Evolutionary conservation across 805 yeast species (phyloP).

Genomic region (Hyphopichia homilentoma): DNA sequence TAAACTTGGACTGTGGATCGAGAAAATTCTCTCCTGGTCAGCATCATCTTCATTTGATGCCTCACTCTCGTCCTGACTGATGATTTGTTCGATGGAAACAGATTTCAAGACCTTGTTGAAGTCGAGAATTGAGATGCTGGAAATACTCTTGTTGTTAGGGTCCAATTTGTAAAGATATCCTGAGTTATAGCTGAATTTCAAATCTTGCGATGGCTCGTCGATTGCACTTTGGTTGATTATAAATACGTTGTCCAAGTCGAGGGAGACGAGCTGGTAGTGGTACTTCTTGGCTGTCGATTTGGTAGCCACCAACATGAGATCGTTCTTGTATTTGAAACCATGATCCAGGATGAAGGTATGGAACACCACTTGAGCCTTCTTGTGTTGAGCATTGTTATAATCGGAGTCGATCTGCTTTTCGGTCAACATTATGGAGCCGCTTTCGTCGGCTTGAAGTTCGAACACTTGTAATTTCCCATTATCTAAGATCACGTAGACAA

Average conservation of each 20-base stretch:
- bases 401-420: slow-evolving; percentile 6
- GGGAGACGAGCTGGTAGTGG: slow-evolving; percentile 21
- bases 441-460: too few species aligned
- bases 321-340: slow-evolving; percentile 9
- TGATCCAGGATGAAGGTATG: slow-evolving; percentile 22
- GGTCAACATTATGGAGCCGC: slow-evolving; percentile 11
- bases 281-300: slow-evolving; percentile 7
- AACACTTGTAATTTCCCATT: slow-evolving; percentile 15
- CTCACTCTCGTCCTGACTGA: slow-evolving; percentile 5
- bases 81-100: slow-evolving; percentile 16
- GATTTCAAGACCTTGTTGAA: slow-evolving; percentile 15
- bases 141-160: slow-evolving; percentile 10
- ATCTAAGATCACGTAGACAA: slow-evolving; percentile 21
- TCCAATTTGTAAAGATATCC: slow-evolving; percentile 25
- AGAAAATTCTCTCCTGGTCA: slow-evolving; percentile 9
- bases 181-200: slow-evolving; percentile 18
- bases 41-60: slow-evolving; percentile 1
- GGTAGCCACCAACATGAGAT: slow-evolving; percentile 9
- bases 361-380: slow-evolving; percentile 24
- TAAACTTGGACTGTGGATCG: slow-evolving; percentile 39
- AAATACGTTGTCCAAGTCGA: slow-evolving; percentile 16
- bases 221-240: slow-evolving; percentile 16
- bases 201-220: slow-evolving; percentile 1
- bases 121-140: slow-evolving; percentile 19
- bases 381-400: slow-evolving; percentile 14